Conservation (phyloP, 352 stramenopile species). For the Elongisporangium prolatum region DNA sequence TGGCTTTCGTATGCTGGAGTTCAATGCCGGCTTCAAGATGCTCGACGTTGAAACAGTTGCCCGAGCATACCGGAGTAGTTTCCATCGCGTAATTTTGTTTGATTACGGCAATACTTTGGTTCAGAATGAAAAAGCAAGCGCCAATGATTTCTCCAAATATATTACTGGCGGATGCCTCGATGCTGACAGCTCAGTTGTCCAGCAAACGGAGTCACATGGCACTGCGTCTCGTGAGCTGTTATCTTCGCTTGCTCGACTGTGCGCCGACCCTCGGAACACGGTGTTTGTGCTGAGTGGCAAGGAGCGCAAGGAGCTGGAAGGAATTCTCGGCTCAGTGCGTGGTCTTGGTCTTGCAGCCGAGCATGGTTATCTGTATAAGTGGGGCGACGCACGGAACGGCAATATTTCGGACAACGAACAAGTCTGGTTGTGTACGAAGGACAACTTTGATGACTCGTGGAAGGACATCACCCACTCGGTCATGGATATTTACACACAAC, state of each 20-base stretch:
- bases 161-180: slow-evolving; percentile 37
- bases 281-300: slow-evolving; percentile 98
- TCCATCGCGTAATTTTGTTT: slow-evolving; percentile 93
- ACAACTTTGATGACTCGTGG: slow-evolving; percentile 95
- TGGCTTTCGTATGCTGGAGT: slow-evolving; percentile 95
- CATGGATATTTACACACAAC: slow-evolving; percentile 99
- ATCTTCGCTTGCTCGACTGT: slow-evolving; percentile 89
- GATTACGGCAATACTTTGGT: slow-evolving; percentile 99
- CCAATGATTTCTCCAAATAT: slow-evolving; percentile 84
- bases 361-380: slow-evolving; percentile 99
- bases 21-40: slow-evolving; percentile 94
- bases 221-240: slow-evolving; percentile 76
- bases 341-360: slow-evolving; percentile 96
- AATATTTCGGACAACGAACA: slow-evolving; percentile 32
- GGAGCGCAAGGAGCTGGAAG: slow-evolving; percentile 92
- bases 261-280: slow-evolving; percentile 93
- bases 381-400: slow-evolving; percentile 48
- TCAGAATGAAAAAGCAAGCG: slow-evolving; percentile 66
- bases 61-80: slow-evolving; percentile 84
- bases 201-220: slow-evolving; percentile 14
- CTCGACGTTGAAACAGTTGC: slow-evolving; percentile 91
- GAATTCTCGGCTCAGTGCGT: slow-evolving; percentile 91
- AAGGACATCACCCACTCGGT: slow-evolving; percentile 95
- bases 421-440: slow-evolving; percentile 81
- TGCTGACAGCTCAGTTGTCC: slow-evolving; percentile 28